These are phyloP conservation scores for Carpinus viminea DNA, from an alignment of 306 rosid genomes.

Conservation along the genomic window DNA sequence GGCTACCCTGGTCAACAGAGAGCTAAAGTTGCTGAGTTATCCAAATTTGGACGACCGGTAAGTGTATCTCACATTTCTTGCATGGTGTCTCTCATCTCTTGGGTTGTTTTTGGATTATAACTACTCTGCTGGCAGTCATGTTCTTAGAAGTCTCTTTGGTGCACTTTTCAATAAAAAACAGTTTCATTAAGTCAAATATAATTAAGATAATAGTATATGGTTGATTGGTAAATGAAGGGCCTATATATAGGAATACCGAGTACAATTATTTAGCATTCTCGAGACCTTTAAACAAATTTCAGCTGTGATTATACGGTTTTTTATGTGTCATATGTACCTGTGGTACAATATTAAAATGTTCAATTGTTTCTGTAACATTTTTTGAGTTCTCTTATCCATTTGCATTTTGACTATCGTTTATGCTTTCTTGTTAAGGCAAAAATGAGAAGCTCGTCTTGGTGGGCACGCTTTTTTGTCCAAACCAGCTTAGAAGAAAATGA, in stretches of 20 bases:
- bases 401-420: conserved; percentile 20
- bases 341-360: not conserved
- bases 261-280: not conserved
- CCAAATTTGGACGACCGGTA: conserved; percentile 95
- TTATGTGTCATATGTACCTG: not conserved
- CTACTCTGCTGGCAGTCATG: conserved; percentile 2
- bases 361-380: not conserved
- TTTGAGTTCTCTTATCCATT: not conserved
- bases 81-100: conserved; percentile 20
- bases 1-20: conserved; percentile 83
- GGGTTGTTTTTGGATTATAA: conserved; percentile 8
- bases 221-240: not conserved
- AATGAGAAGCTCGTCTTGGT: conserved; percentile 86
- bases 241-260: not conserved
- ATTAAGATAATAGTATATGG: not conserved
- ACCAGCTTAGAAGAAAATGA: conserved; percentile 70
- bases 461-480: conserved; percentile 68
- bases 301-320: not conserved
- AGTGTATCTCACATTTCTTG: conserved; percentile 36
- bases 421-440: conserved; percentile 64
- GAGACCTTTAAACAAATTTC: not conserved
- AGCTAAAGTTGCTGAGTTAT: conserved; percentile 68
- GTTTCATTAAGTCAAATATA: not conserved
- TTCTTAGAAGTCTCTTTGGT: not conserved
- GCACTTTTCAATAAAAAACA: not conserved